Evolutionary conservation across 345 rosid genomes (phyloP), one percentile per base, ranked within the genome.

Genomic region (Clarkia xantiana): DNA sequence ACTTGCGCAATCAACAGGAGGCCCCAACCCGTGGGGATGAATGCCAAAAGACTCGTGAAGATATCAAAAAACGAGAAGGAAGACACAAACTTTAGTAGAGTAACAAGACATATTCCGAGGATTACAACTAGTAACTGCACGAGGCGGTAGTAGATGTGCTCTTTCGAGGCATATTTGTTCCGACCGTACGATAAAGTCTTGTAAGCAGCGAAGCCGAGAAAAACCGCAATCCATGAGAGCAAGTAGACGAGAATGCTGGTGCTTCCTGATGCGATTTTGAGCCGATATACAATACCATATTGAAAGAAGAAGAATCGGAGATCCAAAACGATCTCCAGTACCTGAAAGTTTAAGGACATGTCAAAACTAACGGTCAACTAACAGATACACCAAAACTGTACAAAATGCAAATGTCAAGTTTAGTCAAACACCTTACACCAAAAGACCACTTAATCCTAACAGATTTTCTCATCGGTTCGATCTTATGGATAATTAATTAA

Each of bases 291-390:
- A 1, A 46, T 36, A 9, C 44, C 60, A 14, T 56, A 56, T 20
- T 56, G 60, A 52, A 56, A 56, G 34, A 56, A 56, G 2, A 56
- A 56, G 60, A 56, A 56, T 16, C 60, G 60, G 6, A 56, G 52
- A 20, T 47, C 44, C 36, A 46, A 22, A 38, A 56, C 14, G 13
- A 38, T 47, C 45, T 56, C 60, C 18, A 40, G 20, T 19, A 40
- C n/a, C 36, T 29, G 5, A 29, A 23, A 23, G 1, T 23, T 23
- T 2, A 3, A 6, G 3, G 3, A n/a, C n/a, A n/a, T n/a, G n/a
- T n/a, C n/a, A n/a, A n/a, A n/a, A n/a, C n/a, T n/a, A n/a, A n/a
- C n/a, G n/a, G n/a, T n/a, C n/a, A n/a, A n/a, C n/a, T n/a, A n/a
- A n/a, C n/a, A n/a, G n/a, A n/a, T n/a, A n/a, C n/a, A n/a, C n/a